Conservation (phyloP, 306 rosid species). For the Castanea mollissima region DNA sequence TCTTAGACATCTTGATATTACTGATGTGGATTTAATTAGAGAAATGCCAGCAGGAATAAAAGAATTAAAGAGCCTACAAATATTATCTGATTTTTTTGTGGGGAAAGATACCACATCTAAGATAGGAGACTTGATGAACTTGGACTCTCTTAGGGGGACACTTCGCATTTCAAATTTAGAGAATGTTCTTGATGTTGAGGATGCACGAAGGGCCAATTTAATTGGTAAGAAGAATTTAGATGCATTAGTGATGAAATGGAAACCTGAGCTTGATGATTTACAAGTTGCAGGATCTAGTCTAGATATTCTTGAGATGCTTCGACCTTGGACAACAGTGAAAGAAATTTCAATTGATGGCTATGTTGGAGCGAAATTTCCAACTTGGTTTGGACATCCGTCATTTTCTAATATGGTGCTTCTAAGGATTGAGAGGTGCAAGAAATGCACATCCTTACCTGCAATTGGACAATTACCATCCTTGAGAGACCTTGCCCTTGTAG, state of each 20-base stretch:
- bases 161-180: neutral
- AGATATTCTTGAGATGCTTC: neutral
- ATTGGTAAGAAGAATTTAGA: neutral
- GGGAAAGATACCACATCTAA: too few relatives aligned
- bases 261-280: too few relatives aligned
- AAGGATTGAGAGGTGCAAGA: neutral
- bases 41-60: neutral
- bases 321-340: neutral
- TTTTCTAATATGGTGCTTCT: neutral
- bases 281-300: too few relatives aligned
- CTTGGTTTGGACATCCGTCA: neutral
- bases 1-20: too few relatives aligned
- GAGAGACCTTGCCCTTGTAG: neutral
- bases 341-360: neutral
- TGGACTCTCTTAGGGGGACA: neutral
- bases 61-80: neutral
- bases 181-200: neutral
- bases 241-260: neutral
- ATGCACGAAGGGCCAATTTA: slow-evolving; percentile 3
- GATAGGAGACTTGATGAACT: neutral
- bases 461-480: neutral
- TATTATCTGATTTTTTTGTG: too few relatives aligned
- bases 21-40: too few relatives aligned
- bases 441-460: neutral
- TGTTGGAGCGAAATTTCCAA: neutral